These are phyloP conservation scores for Starmerella sirachaensis DNA, from an alignment of 805 yeast genomes.

Conservation along the genomic window DNA sequence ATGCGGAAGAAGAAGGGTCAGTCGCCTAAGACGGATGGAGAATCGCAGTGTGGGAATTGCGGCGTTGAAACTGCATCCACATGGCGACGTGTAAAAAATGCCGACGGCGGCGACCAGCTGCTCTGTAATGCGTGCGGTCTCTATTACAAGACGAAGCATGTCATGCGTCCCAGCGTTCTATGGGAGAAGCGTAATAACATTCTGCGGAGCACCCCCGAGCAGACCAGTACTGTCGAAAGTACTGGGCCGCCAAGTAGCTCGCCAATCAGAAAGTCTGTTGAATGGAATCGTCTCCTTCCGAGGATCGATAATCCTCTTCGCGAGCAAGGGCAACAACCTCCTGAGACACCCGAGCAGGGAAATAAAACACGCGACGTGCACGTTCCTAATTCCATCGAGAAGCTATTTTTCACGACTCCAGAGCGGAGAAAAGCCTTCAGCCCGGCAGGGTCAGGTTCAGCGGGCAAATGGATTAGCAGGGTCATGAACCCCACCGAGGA, in stretches of 20 bases:
- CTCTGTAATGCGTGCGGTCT: constrained; percentile 29
- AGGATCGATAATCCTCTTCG: constrained; percentile 5
- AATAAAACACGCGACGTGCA: background rate
- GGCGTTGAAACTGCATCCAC: constrained; percentile 19
- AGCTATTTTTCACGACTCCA: constrained; percentile 16
- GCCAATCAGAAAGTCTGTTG: background rate
- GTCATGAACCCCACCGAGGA: constrained; percentile 13
- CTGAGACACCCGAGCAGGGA: constrained; percentile 9
- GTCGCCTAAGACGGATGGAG: constrained; percentile 7
- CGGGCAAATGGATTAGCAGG: constrained; percentile 16
- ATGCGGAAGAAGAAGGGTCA: constrained; percentile 3
- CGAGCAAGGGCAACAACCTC: constrained; percentile 4
- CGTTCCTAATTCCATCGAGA: constrained; percentile 18
- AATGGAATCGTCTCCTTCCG: background rate
- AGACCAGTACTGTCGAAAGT: background rate
- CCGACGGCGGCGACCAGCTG: constrained; percentile 12
- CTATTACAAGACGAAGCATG: constrained; percentile 23
- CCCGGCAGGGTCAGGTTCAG: constrained; percentile 17
- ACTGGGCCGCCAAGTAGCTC: background rate
- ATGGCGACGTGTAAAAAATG: constrained; percentile 19
- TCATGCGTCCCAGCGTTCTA: constrained; percentile 27
- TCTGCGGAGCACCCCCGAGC: background rate
- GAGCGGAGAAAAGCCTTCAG: constrained; percentile 7
- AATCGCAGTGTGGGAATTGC: constrained; percentile 20
- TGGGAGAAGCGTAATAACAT: constrained; percentile 21